Evolutionary conservation across 441 rosid genomes (phyloP).

Genomic region (Eruca vesicaria): DNA sequence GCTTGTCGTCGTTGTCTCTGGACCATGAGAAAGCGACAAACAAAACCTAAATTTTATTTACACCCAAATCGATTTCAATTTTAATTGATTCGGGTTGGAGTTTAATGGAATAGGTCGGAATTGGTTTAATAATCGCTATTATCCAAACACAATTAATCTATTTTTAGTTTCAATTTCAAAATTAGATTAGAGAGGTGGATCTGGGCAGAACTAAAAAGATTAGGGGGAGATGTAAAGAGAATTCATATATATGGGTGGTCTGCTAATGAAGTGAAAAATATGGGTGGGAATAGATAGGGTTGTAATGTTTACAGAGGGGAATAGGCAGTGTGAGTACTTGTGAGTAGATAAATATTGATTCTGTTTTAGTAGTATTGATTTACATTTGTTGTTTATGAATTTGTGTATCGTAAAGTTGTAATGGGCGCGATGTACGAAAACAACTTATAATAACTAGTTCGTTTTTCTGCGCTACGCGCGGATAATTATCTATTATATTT

Average conservation of each 20-base stretch:
- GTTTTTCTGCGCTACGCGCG: too few relatives aligned
- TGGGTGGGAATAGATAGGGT: background rate
- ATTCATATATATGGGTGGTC: background rate
- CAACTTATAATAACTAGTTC: too few relatives aligned
- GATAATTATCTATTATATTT: too few relatives aligned
- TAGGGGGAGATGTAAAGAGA: background rate
- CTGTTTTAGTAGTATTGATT: too few relatives aligned
- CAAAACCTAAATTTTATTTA: background rate
- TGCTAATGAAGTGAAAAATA: background rate
- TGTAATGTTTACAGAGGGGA: background rate
- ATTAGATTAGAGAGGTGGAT: background rate
- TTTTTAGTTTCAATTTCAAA: background rate
- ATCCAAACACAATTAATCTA: background rate
- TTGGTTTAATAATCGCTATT: background rate
- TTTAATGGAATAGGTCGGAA: background rate
- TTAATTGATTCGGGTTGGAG: background rate
- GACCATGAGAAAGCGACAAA: background rate
- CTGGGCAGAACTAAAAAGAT: background rate
- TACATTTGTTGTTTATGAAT: too few relatives aligned
- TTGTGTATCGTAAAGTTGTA: too few relatives aligned
- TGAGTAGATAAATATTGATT: too few relatives aligned
- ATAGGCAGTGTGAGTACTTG: too few relatives aligned
- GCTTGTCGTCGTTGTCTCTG: background rate
- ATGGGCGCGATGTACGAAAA: too few relatives aligned
- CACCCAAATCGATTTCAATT: background rate